Conservation (phyloP, 306 rosid genomes). For the Malus asiatica region DNA sequence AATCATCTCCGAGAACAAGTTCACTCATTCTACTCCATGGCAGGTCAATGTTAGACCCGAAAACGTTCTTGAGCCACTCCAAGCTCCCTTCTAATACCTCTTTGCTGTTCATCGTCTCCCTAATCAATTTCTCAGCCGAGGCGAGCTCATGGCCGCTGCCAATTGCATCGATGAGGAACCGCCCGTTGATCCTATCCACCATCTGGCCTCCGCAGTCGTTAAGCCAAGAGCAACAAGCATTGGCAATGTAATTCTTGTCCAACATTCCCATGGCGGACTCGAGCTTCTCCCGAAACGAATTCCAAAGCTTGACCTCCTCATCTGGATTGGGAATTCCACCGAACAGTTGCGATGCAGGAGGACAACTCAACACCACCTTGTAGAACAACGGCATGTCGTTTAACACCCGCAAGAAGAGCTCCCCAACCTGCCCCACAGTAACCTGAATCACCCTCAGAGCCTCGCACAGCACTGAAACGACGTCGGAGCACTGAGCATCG, state of each 20-base stretch:
- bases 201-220: conserved; percentile 57
- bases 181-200: conserved; percentile 61
- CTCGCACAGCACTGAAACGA: conserved; percentile 71
- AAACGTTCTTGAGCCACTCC: conserved; percentile 92
- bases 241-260: conserved; percentile 63
- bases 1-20: conserved; percentile 85
- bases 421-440: conserved; percentile 88
- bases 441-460: conserved; percentile 84
- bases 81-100: conserved; percentile 80
- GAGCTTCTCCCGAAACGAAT: conserved; percentile 66
- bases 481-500: conserved; percentile 36
- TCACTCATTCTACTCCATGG: conserved; percentile 96
- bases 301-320: conserved; percentile 95
- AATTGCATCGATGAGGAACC: conserved; percentile 64
- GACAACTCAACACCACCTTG: conserved; percentile 64
- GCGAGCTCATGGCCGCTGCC: conserved; percentile 69
- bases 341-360: conserved; percentile 82
- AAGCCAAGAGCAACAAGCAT: conserved; percentile 67
- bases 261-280: conserved; percentile 64
- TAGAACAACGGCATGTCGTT: conserved; percentile 91
- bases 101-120: conserved; percentile 91
- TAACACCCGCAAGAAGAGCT: conserved; percentile 77
- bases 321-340: conserved; percentile 97
- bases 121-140: conserved; percentile 77
- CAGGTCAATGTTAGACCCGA: conserved; percentile 88